Base-by-base conservation (phyloP, 2,329 filamentous ascomycete genomes). In the Fusarium buharicum region DNA sequence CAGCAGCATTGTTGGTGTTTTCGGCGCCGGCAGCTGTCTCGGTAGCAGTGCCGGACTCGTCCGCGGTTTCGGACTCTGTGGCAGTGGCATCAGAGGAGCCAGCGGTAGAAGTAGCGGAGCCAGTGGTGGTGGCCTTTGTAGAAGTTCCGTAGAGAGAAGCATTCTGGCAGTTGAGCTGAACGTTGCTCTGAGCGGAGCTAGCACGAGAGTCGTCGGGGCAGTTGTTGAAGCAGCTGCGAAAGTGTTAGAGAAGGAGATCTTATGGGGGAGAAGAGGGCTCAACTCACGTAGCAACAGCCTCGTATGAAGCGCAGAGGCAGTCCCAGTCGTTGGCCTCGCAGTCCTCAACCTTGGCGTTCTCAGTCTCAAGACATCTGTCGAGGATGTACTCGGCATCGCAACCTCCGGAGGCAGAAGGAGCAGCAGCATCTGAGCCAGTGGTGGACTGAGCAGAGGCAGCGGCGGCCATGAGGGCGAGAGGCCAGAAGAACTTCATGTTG, bases 151-250 rank as follows among this genome's bases (percentile, higher is more conserved):
- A 79, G 69, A 79, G 74, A 55, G 74, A 78, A 56, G 79, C 80
- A 64, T 80, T 77, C 53, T 73, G 70, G 76, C 82, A 84, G 76
- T 73, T 79, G 67, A 77, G 74, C 57, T 71, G 70, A 60, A 79
- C 75, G 70, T 80, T 76, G 64, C 74, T 70, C 45, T 73, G 61
- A 64, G 74, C 75, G 17, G 70, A 50, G 48, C 65, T 50, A 59
- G 68, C 73, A 40, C 78, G 75, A 46, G 69, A 2, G 72, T 84
- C 82, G 67, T 80, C 75, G 70, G 82, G 82, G 77, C 82, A 84
- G 79, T 84, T 84, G 77, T 82, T 82, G 76, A 78, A 84, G 80
- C 82, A 84, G 59, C 80, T 82, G 52, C 10, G 13, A 18, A 18
- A 44, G 37, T 58, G 54, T 61, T 52, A 53, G 52, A 41, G 16